Conservation (phyloP, 2,329 filamentous ascomycete species). For the Didymella arachidicola region DNA sequence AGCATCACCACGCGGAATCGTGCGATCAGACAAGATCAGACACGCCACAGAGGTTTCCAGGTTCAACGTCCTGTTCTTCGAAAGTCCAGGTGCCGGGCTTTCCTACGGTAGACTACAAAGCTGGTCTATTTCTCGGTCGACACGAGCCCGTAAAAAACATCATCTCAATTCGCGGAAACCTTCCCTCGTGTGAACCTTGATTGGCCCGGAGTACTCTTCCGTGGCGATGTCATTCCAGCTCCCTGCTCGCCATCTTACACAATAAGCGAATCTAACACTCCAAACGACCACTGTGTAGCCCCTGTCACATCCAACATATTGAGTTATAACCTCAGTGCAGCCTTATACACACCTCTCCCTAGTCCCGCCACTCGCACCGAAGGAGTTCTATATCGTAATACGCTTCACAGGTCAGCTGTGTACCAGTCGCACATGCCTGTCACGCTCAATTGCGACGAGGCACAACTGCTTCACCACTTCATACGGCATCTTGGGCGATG, state of each 20-base stretch:
- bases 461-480: slow-evolving; percentile 40
- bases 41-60: background rate
- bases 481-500: slow-evolving; percentile 39
- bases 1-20: background rate
- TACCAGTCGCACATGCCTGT: slow-evolving; percentile 12
- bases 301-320: background rate
- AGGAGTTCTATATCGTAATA: background rate
- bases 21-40: background rate
- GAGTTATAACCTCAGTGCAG: background rate
- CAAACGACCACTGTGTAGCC: background rate
- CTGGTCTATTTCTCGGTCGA: background rate
- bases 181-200: background rate
- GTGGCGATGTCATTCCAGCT: background rate
- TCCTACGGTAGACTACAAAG: background rate
- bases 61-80: background rate
- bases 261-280: background rate
- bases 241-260: background rate
- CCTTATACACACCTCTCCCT: background rate
- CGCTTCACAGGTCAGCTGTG: background rate
- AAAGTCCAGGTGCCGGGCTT: background rate
- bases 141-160: background rate
- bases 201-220: background rate
- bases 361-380: background rate
- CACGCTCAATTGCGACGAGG: slow-evolving; percentile 32
- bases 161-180: background rate